These are phyloP conservation scores for Sporisorium scitamineum DNA, from an alignment of 1,284 basidiomycete species.

Conservation along the genomic window DNA sequence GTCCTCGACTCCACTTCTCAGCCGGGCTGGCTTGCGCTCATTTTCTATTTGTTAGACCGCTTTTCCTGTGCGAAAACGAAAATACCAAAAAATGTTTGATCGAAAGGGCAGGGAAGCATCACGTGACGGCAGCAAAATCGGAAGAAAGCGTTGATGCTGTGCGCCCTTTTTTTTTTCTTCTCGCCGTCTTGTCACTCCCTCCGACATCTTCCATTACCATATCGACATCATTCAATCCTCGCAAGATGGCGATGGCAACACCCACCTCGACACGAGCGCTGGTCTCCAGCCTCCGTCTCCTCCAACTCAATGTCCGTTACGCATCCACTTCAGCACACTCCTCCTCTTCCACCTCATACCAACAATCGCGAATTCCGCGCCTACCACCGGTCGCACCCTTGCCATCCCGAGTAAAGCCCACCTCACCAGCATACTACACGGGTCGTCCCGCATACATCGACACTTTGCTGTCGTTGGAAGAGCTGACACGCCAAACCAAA, in stretches of 20 bases:
- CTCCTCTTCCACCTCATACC: constrained; percentile 15
- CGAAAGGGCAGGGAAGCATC: not conserved
- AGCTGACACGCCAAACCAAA: constrained; percentile 76
- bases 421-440: constrained; percentile 86
- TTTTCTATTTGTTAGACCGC: constrained; percentile 7
- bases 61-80: not conserved
- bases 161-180: not conserved
- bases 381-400: constrained; percentile 35
- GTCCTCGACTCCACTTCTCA: constrained; percentile 2
- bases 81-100: not conserved
- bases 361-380: constrained; percentile 16
- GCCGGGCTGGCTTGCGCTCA: not conserved
- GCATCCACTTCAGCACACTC: constrained; percentile 28
- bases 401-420: constrained; percentile 67
- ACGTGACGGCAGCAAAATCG: constrained; percentile 18
- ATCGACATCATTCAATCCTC: not conserved
- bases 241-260: constrained; percentile 2
- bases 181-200: not conserved
- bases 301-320: constrained; percentile 14
- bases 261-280: constrained; percentile 7
- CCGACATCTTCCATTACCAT: not conserved
- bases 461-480: constrained; percentile 78
- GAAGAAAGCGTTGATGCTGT: constrained; percentile 13
- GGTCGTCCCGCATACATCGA: constrained; percentile 83
- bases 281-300: constrained; percentile 4